Evolutionary conservation across 768 basidiomycete species (phyloP).

Genomic region (Collybia sp.): DNA sequence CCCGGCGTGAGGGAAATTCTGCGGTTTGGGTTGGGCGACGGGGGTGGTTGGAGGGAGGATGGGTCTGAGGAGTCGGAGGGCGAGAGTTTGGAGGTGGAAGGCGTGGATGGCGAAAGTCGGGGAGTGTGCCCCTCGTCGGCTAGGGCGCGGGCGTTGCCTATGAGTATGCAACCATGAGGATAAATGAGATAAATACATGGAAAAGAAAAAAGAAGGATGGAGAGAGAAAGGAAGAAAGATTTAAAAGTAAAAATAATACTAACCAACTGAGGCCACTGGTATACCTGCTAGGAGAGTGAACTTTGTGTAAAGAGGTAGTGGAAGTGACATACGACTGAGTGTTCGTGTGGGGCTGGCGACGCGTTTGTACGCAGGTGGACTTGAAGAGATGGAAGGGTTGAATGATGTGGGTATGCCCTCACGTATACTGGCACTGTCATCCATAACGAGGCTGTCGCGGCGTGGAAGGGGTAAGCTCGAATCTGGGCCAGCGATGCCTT

Average conservation of each 20-base stretch:
- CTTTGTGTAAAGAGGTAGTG: constrained; percentile 10
- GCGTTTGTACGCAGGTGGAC: constrained; percentile 41
- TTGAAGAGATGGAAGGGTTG: constrained; percentile 28
- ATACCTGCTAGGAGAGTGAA: constrained; percentile 46
- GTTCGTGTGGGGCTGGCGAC: constrained; percentile 71
- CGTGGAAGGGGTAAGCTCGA: constrained; percentile 69
- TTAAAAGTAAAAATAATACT: constrained; percentile 22
- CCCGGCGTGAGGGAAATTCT: constrained; percentile 65
- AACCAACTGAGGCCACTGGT: constrained; percentile 74
- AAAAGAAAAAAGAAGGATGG: constrained; percentile 9
- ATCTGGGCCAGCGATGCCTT: constrained; percentile 70
- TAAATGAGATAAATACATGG: constrained; percentile 16
- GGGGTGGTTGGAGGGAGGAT: constrained; percentile 34
- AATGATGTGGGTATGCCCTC: constrained; percentile 73
- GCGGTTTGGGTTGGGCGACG: constrained; percentile 48
- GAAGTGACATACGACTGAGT: constrained; percentile 62
- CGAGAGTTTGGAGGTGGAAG: constrained; percentile 19
- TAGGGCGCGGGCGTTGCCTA: constrained; percentile 81
- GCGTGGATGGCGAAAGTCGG: constrained; percentile 25
- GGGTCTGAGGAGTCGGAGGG: constrained; percentile 30
- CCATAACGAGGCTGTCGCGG: constrained; percentile 38
- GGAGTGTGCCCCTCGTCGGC: constrained; percentile 63
- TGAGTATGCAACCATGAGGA: constrained; percentile 15
- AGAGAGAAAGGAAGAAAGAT: neutral
- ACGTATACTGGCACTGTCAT: constrained; percentile 44